These are phyloP conservation scores for Fusarium sp. DNA, from an alignment of 2,329 filamentous ascomycete genomes.

Conservation along the genomic window DNA sequence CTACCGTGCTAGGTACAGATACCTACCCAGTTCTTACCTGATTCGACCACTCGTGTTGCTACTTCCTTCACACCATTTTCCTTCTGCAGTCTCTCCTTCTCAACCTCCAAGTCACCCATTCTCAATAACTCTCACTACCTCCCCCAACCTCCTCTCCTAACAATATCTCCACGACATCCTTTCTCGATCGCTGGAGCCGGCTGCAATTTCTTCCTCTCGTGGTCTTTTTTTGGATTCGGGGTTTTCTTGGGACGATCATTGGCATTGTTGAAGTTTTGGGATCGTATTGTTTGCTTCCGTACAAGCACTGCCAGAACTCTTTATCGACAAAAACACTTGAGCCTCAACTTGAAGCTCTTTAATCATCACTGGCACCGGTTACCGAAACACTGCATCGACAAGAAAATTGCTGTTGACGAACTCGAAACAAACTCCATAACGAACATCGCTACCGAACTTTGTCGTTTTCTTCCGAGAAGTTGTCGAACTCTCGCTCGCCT, in stretches of 20 bases:
- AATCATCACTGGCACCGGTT: constrained; percentile 16
- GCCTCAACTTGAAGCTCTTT: constrained; percentile 21
- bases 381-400: constrained; percentile 9
- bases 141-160: constrained; percentile 39
- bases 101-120: constrained; percentile 28
- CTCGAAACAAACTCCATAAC: constrained; percentile 13
- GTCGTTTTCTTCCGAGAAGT: constrained; percentile 11
- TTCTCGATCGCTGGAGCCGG: constrained; percentile 25
- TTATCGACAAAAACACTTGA: constrained; percentile 28
- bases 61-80: constrained; percentile 35
- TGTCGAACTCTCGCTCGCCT: constrained; percentile 9
- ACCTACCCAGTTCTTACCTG: constrained; percentile 44
- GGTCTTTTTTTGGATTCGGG: constrained; percentile 36
- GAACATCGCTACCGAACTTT: constrained; percentile 8
- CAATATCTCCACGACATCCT: constrained; percentile 29
- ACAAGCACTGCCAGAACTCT: constrained; percentile 15
- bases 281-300: constrained; percentile 31
- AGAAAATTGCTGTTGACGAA: constrained; percentile 13
- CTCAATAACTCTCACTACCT: constrained; percentile 39
- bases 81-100: constrained; percentile 7
- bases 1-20: constrained; percentile 46
- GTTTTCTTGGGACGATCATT: constrained; percentile 40
- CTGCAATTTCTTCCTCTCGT: constrained; percentile 19
- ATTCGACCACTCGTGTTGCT: constrained; percentile 37
- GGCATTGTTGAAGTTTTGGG: constrained; percentile 28